These are phyloP conservation scores for Kuraishia borneana DNA, from an alignment of 805 yeast genomes.

Conservation along the genomic window DNA sequence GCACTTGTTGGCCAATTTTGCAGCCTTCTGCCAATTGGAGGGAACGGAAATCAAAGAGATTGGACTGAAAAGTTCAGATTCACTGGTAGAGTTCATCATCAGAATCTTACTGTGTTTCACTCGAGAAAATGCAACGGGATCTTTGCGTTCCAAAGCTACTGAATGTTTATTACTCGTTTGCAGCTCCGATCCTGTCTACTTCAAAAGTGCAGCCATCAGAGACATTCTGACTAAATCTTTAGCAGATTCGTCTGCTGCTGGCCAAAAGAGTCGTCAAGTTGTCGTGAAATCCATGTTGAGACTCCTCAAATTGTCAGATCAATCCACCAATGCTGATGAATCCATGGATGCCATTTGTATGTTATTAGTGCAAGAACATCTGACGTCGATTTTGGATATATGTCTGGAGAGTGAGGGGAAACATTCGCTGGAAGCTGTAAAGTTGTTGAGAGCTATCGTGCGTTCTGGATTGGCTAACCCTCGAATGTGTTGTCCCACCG, in stretches of 20 bases:
- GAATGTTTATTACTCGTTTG: slow-evolving; percentile 50
- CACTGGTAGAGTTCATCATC: slow-evolving; percentile 45
- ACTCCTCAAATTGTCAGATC: no score
- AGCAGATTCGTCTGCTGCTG: slow-evolving; percentile 25
- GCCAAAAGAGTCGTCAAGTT: no score
- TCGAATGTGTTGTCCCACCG: slow-evolving; percentile 51
- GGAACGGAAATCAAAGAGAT: slow-evolving; percentile 19
- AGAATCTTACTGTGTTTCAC: slow-evolving; percentile 50
- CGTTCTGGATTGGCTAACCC: slow-evolving; percentile 70
- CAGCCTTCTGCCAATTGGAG: slow-evolving; percentile 57
- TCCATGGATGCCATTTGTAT: slow-evolving; percentile 65
- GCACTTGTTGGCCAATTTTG: slow-evolving; percentile 59
- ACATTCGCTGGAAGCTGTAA: slow-evolving; percentile 38
- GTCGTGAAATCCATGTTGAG: no score
- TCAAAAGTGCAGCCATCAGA: not conserved
- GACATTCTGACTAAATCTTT: not conserved
- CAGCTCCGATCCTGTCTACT: not conserved
- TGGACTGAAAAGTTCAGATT: slow-evolving; percentile 37
- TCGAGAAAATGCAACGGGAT: slow-evolving; percentile 16
- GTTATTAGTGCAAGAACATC: slow-evolving; percentile 55
- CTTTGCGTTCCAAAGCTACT: slow-evolving; percentile 39
- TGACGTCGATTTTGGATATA: slow-evolving; percentile 32
- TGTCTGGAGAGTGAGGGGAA: slow-evolving; percentile 36
- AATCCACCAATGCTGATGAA: slow-evolving; percentile 21
- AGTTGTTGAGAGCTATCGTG: slow-evolving; percentile 43